Base-by-base conservation (phyloP, 2,329 filamentous ascomycete genomes). In the Teratosphaeria nubilosa region DNA sequence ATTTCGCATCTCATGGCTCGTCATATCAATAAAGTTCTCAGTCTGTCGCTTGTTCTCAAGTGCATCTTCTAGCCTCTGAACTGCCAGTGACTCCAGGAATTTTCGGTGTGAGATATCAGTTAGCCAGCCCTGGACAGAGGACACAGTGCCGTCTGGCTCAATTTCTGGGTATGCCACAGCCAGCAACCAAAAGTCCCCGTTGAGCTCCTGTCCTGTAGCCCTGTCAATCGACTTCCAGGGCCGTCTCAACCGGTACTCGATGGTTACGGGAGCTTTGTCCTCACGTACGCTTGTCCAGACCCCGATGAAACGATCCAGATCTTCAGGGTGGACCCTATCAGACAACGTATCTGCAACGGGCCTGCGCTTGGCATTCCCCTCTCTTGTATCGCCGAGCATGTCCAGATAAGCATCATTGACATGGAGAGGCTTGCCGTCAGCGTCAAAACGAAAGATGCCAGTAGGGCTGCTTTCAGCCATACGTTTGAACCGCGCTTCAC, bases 1-100 rank as follows among this genome's bases (percentile, higher is more conserved):
- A 57, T 77, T 77, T 5, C 76, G 68, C 64, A 75, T 75, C 57
- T 77, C 75, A 60, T 76, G 74, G 2, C 68, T 72, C 0, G 66
- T 25, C 13, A 24, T 14, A 16, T 30, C 72, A 20, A 73, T 73
- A 56, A 74, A 74, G 34, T 70, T 70, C 58, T 73, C 70, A 1
- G 67, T 71, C 52, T 70, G 67, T 22, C 69, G 59, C 54, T 73
- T 74, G 10, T 67, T 67, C 58, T 73, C 72, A 13, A 72, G 59
- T 2, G 70, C 72, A 53, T 74, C 72, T 50, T 73, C 64, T 1
- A 72, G 64, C 25, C 68, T 63, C 55, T 67, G 64, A 3, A 65
- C 58, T 6, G 70, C 59, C 9, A 73, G 50, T 20, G 62, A 60
- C 37, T 73, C 69, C 2, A 62, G 65, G 55, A 68, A 69, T 50